Percentiles rank a stretch among this genome's conserved stretches.
Evolutionary conservation across 2,329 filamentous ascomycete genomes (phyloP).

Genomic region (Hypoxylon sp.): DNA sequence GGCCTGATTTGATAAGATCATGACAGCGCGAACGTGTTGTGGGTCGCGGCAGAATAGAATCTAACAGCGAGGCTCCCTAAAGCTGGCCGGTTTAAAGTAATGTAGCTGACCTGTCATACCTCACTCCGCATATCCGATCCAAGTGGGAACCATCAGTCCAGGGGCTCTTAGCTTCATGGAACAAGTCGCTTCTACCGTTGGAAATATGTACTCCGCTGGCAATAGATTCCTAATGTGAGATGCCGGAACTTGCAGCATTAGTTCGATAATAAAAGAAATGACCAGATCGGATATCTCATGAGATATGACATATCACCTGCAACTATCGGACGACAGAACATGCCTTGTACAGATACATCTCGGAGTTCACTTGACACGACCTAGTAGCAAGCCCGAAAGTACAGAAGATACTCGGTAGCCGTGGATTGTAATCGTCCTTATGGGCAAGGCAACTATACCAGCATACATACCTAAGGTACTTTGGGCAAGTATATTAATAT

Average conservation of each 20-base stretch:
- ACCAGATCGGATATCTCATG: slow-evolving; percentile 26
- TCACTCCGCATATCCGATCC: neutral
- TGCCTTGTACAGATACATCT: neutral
- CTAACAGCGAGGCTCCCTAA: slow-evolving; percentile 1
- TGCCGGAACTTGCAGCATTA: neutral
- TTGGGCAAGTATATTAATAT: neutral
- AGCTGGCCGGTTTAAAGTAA: neutral
- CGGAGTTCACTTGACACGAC: neutral
- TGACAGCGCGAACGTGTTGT: neutral
- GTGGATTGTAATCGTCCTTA: neutral
- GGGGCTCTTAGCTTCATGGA: slow-evolving; percentile 6
- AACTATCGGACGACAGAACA: neutral
- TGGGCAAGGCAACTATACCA: neutral
- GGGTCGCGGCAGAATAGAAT: neutral
- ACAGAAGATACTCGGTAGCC: neutral
- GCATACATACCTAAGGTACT: neutral
- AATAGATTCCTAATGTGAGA: neutral
- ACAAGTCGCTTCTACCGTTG: slow-evolving; percentile 10
- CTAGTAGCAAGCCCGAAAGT: neutral
- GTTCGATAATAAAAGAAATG: neutral
- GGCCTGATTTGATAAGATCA: neutral
- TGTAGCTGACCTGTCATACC: slow-evolving; percentile 10
- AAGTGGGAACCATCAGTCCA: neutral
- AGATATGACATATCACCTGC: slow-evolving; percentile 32
- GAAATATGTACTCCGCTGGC: neutral